Evolutionary conservation across 352 stramenopile species (phyloP), one percentile per base, ranked within the genome.

Genomic region (Phytophthora pistaciae): DNA sequence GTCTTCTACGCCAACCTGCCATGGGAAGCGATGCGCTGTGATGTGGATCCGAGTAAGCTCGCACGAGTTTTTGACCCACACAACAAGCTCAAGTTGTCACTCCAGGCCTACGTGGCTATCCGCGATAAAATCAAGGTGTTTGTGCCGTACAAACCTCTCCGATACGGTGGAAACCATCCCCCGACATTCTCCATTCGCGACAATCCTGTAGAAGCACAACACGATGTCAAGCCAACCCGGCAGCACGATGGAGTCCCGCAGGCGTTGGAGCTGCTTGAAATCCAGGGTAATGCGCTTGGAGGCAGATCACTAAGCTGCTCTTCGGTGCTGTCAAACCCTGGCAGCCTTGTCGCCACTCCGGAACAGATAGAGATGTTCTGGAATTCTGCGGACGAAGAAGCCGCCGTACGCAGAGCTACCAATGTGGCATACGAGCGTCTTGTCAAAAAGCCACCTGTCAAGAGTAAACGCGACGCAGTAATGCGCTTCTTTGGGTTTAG

Each of bases 21-120:
- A 14, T 54, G 87, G 25, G 76, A 93, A 56, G 87, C 82, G 53
- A 97, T 97, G 91, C 64, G 90, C 16, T 98, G 92, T 59, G 83
- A 84, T 29, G 31, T 88, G 0, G 78, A 83, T 55, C 46, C 63
- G 14, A 58, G 21, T 29, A 82, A 77, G 10, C 25, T 84, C 5
- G 79, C 79, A 1, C 69, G 76, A 11, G 71, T 87, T 31, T 84
- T 75, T 20, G 72, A 84, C 25, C 42, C 67, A 9, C 29, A n/a
- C 9, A 57, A 73, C 25, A 69, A 75, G 11, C 46, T 84, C 18
- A 82, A 82, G 33, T 54, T 85, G 29, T 79, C 66, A 36, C 70
- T 77, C 46, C 71, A 75, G 33, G 78, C 61, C 0, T 78, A 78
- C 25, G 46, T 81, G 50, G 64, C 73, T 33, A 66, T 77, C 25